Evolutionary conservation across 805 yeast species (phyloP), one percentile per base, ranked within the genome.

Genomic region (Wickerhamomyces mucosus): DNA sequence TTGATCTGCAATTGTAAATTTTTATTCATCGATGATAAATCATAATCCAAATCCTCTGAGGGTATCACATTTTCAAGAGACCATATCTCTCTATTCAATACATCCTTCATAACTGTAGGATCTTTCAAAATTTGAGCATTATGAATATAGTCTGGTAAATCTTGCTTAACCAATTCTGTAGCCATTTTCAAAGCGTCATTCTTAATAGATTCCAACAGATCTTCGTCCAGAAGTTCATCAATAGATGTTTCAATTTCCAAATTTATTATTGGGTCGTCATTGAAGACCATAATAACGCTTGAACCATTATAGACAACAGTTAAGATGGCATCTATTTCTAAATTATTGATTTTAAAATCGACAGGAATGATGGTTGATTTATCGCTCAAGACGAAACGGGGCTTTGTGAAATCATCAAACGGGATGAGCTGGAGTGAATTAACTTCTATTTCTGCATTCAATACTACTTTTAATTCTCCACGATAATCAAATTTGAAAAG

Each of bases 221-320:
- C 50, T 5, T 48, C 46, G 31, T 50, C 53, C 27, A 48, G 17
- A 7, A 50, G 29, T 27, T 48, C 51, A 35, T 50, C 55, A 12
- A 50, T 41, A 0, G 52, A 38, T 5, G 51, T 50, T 27, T 38
- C 29, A 21, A 50, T 29, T 14, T 44, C 34, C 26, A 50, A 31
- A n/a, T 45, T 46, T 6, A 50, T 29, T 11, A 33, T 19, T 2
- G 53, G 51, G 6, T 45, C 51, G 13, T 45, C 46, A 25, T 42
- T 43, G 28, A 50, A 50, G 12, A 50, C 48, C 15, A 48, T 37
- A 3, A 46, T 44, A 25, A 50, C 26, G 12, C 36, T 40, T 8
- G 36, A 36, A 7, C 39, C 37, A 9, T 36, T 36, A 29, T 30
- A 43, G 1, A 50, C 52, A 6, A 46, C 41, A 0, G 48, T 46